These are phyloP conservation scores for Alternaria incomplexa DNA, from an alignment of 2,329 filamentous ascomycete species.

Conservation along the genomic window DNA sequence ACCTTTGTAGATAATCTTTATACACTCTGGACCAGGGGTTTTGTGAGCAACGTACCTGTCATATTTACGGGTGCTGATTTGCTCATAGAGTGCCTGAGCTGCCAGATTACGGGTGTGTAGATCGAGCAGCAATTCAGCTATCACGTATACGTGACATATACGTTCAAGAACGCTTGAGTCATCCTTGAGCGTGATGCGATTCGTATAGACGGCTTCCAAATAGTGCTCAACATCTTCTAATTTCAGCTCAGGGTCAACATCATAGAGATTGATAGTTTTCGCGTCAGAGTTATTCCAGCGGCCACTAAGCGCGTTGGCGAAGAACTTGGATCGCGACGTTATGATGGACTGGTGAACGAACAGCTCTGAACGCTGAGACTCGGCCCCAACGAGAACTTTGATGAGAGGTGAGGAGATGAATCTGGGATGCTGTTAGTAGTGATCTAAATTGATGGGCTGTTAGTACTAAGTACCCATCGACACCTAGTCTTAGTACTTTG, in stretches of 20 bases:
- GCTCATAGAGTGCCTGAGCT: not conserved
- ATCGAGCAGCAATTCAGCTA: conserved; percentile 15
- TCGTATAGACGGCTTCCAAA: conserved; percentile 14
- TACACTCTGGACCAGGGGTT: not conserved
- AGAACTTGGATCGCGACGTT: conserved; percentile 6
- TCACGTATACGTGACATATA: conserved; percentile 18
- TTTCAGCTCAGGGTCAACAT: conserved; percentile 6
- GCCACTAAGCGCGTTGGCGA: conserved; percentile 2
- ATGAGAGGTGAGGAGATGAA: conserved; percentile 1
- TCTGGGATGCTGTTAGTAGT: not conserved
- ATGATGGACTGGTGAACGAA: not conserved
- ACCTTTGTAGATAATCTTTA: not conserved
- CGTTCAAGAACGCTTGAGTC: no score
- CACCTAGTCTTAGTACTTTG: not conserved
- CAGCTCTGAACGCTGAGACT: not conserved
- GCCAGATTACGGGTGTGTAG: not conserved
- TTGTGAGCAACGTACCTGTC: not conserved
- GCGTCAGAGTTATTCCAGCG: not conserved
- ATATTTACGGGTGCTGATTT: rapidly evolving
- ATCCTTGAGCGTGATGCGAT: conserved; percentile 2
- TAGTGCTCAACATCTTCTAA: conserved; percentile 15
- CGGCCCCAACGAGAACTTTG: conserved; percentile 3
- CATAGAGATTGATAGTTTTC: not conserved
- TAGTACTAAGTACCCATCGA: not conserved
- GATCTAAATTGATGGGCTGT: not conserved